Percentiles rank a stretch among this genome's conserved stretches.
These are phyloP conservation scores for Eutrema yunnanense DNA, from an alignment of 345 rosid genomes.

Conservation along the genomic window DNA sequence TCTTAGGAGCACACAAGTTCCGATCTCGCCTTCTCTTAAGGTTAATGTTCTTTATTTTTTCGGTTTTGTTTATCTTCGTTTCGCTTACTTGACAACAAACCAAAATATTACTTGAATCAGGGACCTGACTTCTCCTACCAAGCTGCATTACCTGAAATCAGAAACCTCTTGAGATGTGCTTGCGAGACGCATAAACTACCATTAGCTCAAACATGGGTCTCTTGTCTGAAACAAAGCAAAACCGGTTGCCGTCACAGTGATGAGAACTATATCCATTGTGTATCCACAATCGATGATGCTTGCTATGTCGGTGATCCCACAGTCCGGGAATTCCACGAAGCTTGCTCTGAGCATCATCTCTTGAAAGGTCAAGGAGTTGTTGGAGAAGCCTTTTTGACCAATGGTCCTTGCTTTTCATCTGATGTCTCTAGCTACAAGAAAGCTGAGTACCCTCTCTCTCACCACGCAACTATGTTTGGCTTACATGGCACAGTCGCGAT, in stretches of 20 bases:
- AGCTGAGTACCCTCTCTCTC: constrained; percentile 87
- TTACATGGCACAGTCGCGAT: constrained; percentile 81
- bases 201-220: constrained; percentile 84
- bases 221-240: constrained; percentile 78
- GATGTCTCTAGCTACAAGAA: constrained; percentile 63
- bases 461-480: constrained; percentile 84
- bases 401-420: constrained; percentile 81
- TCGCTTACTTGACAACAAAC: neutral
- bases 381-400: constrained; percentile 83
- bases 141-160: constrained; percentile 75
- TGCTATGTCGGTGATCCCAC: constrained; percentile 58
- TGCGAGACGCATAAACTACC: constrained; percentile 79
- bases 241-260: constrained; percentile 75
- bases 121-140: constrained; percentile 43
- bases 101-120: constrained; percentile 31
- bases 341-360: constrained; percentile 95
- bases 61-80: neutral
- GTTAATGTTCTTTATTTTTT: constrained; percentile 30
- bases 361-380: constrained; percentile 89
- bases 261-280: constrained; percentile 63
- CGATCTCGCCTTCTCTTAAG: constrained; percentile 37
- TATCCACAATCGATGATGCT: constrained; percentile 79
- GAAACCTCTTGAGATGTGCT: constrained; percentile 64
- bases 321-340: constrained; percentile 67
- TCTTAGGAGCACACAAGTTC: constrained; percentile 64